Evolutionary conservation across 345 rosid species (phyloP), one percentile per base, ranked within the genome.

Genomic region (Camelina laxa): DNA sequence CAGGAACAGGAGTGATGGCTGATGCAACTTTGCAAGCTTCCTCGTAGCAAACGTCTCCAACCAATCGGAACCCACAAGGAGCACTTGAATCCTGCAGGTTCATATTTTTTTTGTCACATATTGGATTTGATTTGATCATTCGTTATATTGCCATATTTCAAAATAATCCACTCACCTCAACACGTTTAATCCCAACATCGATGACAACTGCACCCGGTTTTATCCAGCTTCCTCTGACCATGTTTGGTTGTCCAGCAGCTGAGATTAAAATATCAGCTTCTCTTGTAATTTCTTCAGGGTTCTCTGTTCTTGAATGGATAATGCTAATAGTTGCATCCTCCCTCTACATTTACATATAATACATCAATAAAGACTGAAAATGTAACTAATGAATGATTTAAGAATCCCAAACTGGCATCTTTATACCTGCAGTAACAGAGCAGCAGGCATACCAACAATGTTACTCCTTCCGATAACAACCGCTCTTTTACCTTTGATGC

Each of bases 361-460:
- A 14, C 14, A 20, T 27, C 7, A 15, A 33, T 2, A 14, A 54
- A 68, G 59, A 59, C 24, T 2, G 1, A 19, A 6, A 39, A 39
- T 41, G 2, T 5, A 35, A n/a, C 42, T 39, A 10, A 10, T 4
- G 1, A 39, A 10, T 13, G 14, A 39, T 22, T 39, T 7, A 0
- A 42, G 1, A 45, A 45, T 27, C 30, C 30, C 30, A 27, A 27
- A 27, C 4, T 27, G 6, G 57, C 7, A 20, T 53, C 11, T 56
- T 76, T 85, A 33, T 8, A 88, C 98, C 74, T 87, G 95, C 33
- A 89, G 87, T 69, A 90, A 76, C 48, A 90, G 56, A 68, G 98
- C 94, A 81, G 90, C 91, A 11, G 96, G 95, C 95, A 88, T 87
- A 51, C 96, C 98, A 19, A 92, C 98, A 49, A 90, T 90, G 81